Conservation (phyloP, 1,284 basidiomycete genomes). For the Papiliotrema terrestris region DNA sequence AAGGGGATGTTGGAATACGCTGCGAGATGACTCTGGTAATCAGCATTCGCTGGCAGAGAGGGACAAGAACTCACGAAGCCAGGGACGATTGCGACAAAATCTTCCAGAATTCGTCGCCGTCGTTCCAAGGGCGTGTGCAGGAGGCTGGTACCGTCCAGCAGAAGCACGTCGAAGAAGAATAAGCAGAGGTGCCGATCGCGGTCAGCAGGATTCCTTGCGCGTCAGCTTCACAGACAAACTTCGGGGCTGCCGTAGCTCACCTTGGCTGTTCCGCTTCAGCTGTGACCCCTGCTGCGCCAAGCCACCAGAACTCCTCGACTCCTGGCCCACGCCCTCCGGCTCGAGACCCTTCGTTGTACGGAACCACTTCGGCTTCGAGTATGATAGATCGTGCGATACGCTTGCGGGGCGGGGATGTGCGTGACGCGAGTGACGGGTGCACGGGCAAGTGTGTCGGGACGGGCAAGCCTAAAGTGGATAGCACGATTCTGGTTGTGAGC, state of each 20-base stretch:
- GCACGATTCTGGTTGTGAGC: conserved; percentile 55
- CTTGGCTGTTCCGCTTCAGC: neutral
- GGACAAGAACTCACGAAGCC: conserved; percentile 52
- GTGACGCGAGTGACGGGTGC: conserved; percentile 14
- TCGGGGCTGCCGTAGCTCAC: conserved; percentile 1
- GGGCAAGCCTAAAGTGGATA: conserved; percentile 58
- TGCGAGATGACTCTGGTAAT: conserved; percentile 55
- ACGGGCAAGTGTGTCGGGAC: conserved; percentile 13
- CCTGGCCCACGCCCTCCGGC: conserved; percentile 39
- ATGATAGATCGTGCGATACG: conserved; percentile 56
- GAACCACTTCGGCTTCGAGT: conserved; percentile 84
- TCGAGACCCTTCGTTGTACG: conserved; percentile 59
- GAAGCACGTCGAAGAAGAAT: conserved; percentile 78
- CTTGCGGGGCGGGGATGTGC: neutral
- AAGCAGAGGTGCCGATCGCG: conserved; percentile 61
- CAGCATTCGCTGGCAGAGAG: neutral
- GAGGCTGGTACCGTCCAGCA: conserved; percentile 60
- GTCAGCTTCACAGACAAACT: conserved; percentile 1
- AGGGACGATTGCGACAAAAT: conserved; percentile 54
- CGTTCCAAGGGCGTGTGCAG: conserved; percentile 57
- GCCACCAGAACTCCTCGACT: conserved; percentile 53
- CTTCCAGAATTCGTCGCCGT: conserved; percentile 62
- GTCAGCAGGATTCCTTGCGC: neutral
- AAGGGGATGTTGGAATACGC: conserved; percentile 53
- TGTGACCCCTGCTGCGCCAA: conserved; percentile 34